Base-by-base conservation (phyloP, 2,329 filamentous ascomycete species). In the Cladobotryum mycophilum region DNA sequence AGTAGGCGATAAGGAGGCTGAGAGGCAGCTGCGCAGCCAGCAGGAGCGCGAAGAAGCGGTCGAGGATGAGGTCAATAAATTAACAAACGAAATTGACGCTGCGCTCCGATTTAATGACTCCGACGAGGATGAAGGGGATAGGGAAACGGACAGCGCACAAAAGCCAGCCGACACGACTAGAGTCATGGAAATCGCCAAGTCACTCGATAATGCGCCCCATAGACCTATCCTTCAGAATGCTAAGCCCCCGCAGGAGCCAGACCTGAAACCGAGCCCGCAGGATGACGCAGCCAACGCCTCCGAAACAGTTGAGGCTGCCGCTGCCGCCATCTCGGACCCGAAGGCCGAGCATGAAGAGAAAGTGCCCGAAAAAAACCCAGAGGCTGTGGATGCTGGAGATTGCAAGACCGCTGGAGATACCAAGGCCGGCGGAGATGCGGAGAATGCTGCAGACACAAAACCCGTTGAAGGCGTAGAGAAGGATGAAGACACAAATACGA, bases 1-100 rank as follows among this genome's bases (percentile, higher is more conserved):
- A 1, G 85, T 87, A 7, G 81, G 86, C 4, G 72, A 83, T 20
- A 71, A 79, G 54, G 75, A 82, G 60, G 77, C 78, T 18, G 72
- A 71, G 58, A 75, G 70, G 53, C 77, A 79, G 61, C 58, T 72
- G 53, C 50, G 54, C 11, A 61, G 60, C 12, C 59, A 62, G 25
- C 69, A 61, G 37, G 62, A 60, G 9, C 59, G 57, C 6, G 57
- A 62, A 7, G 56, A 59, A 22, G 67, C 68, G 48, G 60, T 71
- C 4, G 68, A 75, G 12, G 72, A 76, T 17, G 74, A 78, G 58
- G 64, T 79, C 3, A 64, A 68, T 47, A 68, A 65, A 46, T 53
- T 74, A 48, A 60, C 68, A 4, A 63, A 64, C 22, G 67, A 63
- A 13, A 58, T 74, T 11, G 68, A 67, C 44, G 55, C 59, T 5